Conservation (phyloP, 192 early-diverging fungal species). For the Coemansia sp. region DNA sequence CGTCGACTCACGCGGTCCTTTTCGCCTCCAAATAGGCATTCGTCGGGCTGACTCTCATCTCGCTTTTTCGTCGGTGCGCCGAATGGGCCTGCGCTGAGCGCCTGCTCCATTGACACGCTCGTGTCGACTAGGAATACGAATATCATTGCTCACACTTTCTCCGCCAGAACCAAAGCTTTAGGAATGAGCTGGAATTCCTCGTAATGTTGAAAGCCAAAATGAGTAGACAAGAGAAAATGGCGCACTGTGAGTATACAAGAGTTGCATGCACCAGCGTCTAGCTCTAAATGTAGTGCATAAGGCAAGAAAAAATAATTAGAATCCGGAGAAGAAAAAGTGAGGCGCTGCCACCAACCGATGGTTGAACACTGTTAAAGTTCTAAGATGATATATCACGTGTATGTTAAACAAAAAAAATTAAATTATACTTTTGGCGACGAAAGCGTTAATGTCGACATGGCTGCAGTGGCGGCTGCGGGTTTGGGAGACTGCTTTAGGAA, state of each 20-base stretch:
- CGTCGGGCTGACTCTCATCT: slow-evolving; percentile 28
- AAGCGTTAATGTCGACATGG: slow-evolving; percentile 14
- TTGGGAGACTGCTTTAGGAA: slow-evolving; percentile 2
- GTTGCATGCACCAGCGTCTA: slow-evolving; percentile 5
- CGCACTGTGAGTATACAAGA: background rate
- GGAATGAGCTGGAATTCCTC: background rate
- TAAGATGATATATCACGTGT: slow-evolving; percentile 1
- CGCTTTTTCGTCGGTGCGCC: slow-evolving; percentile 1
- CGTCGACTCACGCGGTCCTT: slow-evolving; percentile 40
- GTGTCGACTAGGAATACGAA: slow-evolving; percentile 81
- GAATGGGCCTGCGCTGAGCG: slow-evolving; percentile 19
- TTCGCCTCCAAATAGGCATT: slow-evolving; percentile 42
- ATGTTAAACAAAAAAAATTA: background rate
- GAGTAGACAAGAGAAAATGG: background rate
- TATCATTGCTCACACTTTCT: slow-evolving; percentile 45
- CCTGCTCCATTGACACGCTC: slow-evolving; percentile 78
- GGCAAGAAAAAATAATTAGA: background rate
- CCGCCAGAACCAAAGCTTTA: too few relatives aligned
- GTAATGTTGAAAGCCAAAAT: background rate
- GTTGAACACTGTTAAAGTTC: background rate
- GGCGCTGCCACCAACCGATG: background rate
- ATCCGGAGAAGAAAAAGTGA: background rate
- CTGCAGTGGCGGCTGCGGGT: slow-evolving; percentile 2
- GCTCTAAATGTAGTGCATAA: background rate
- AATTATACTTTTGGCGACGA: background rate